Conservation (phyloP, 768 basidiomycete genomes). For the Dictyophora rubrovolvata region DNA sequence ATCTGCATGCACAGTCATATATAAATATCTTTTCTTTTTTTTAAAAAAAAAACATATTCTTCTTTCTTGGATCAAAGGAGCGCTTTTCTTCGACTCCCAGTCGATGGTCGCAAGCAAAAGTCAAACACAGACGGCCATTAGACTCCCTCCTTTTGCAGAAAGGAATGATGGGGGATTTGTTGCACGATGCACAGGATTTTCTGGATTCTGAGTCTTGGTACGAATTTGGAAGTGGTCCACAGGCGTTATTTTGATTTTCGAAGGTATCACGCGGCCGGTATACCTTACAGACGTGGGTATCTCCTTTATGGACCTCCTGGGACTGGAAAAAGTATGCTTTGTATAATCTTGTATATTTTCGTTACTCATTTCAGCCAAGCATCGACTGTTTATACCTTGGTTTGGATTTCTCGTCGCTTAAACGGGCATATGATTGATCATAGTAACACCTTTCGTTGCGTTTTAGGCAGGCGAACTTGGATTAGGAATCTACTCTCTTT, state of each 20-base stretch:
- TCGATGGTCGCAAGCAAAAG: conserved; percentile 27
- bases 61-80: conserved; percentile 26
- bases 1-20: background rate
- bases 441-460: background rate
- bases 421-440: background rate
- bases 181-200: conserved; percentile 44
- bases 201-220: conserved; percentile 47
- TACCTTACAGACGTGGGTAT: conserved; percentile 48
- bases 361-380: background rate
- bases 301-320: conserved; percentile 49
- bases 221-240: background rate
- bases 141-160: conserved; percentile 41
- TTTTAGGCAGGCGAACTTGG: conserved; percentile 14
- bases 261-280: conserved; percentile 39
- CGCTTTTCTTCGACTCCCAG: background rate
- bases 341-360: conserved; percentile 16
- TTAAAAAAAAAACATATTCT: background rate
- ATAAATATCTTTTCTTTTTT: too few species aligned
- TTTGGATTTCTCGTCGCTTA: conserved; percentile 12
- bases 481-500: conserved; percentile 29
- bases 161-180: conserved; percentile 35
- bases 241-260: background rate
- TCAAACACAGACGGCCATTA: conserved; percentile 40
- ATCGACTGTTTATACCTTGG: conserved; percentile 39
- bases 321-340: conserved; percentile 36